Percentiles rank a stretch among this genome's conserved stretches.
Evolutionary conservation across 164 flowering plant species (phyloP).

Genomic region (Brasenia schreberi): DNA sequence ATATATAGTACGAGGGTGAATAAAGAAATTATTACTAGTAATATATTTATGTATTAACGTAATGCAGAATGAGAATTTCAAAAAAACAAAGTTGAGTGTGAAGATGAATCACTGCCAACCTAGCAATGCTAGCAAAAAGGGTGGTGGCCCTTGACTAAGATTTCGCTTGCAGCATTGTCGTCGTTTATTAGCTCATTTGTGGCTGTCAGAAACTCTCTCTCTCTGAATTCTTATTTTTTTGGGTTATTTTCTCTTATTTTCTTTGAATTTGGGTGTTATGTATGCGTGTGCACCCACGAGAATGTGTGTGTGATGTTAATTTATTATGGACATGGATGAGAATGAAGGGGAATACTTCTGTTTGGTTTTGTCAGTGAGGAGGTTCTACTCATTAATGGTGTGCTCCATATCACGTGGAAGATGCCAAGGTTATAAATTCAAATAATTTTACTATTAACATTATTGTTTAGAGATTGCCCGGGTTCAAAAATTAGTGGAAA

Average conservation of each 20-base stretch:
- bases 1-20: slow-evolving; percentile 4
- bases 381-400: no score
- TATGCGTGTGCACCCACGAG: background rate
- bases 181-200: background rate
- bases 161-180: background rate
- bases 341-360: no score
- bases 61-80: background rate
- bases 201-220: background rate
- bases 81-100: background rate
- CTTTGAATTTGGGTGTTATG: background rate
- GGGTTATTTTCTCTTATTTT: background rate
- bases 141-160: background rate
- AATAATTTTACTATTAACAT: no score
- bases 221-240: no score
- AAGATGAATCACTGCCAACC: background rate
- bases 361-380: no score
- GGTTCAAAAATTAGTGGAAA: background rate
- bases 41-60: background rate
- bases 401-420: background rate
- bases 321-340: no score
- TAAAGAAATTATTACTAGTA: no score
- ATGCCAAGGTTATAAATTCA: background rate
- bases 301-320: background rate
- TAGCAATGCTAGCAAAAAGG: background rate
- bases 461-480: background rate